These are phyloP conservation scores for Diospyros lotus DNA, from an alignment of 148 eudicot species.

Conservation along the genomic window DNA sequence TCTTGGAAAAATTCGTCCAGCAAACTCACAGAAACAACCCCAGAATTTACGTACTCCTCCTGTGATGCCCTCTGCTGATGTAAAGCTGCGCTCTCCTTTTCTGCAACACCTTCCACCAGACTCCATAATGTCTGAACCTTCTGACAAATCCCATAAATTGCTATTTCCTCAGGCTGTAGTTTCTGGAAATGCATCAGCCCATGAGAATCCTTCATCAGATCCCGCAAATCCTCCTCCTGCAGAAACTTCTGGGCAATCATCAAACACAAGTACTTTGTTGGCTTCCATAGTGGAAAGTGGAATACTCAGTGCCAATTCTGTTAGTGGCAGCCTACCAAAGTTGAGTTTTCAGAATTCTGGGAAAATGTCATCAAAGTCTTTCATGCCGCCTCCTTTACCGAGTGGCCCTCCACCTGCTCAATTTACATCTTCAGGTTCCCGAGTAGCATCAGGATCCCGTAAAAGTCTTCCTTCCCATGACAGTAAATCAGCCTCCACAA, in stretches of 20 bases:
- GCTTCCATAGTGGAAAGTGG: constrained; percentile 63
- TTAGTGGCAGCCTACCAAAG: constrained; percentile 18
- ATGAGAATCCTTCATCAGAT: constrained; percentile 29
- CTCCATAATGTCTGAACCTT: constrained; percentile 31
- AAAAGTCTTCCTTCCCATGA: constrained; percentile 20
- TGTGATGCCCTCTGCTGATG: constrained; percentile 26
- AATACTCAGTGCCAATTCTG: constrained; percentile 27
- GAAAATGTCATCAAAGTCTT: constrained; percentile 17
- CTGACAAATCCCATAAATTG: constrained; percentile 28
- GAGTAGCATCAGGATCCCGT: constrained; percentile 13
- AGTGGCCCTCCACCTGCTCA: constrained; percentile 25
- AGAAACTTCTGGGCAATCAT: constrained; percentile 31
- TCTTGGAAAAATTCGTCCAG: constrained; percentile 25
- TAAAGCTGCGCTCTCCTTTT: constrained; percentile 28
- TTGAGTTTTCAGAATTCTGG: constrained; percentile 13
- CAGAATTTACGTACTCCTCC: constrained; percentile 31
- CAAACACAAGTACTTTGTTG: constrained; percentile 47
- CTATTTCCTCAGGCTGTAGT: constrained; percentile 16
- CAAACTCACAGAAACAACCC: constrained; percentile 37
- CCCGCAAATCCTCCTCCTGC: constrained; percentile 30
- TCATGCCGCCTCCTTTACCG: constrained; percentile 32
- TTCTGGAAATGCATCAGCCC: constrained; percentile 26
- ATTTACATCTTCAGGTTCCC: constrained; percentile 17
- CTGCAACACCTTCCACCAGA: constrained; percentile 26
- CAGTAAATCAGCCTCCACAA: constrained; percentile 6